Conservation (phyloP, 306 rosid genomes). For the Phaseolus lunatus region DNA sequence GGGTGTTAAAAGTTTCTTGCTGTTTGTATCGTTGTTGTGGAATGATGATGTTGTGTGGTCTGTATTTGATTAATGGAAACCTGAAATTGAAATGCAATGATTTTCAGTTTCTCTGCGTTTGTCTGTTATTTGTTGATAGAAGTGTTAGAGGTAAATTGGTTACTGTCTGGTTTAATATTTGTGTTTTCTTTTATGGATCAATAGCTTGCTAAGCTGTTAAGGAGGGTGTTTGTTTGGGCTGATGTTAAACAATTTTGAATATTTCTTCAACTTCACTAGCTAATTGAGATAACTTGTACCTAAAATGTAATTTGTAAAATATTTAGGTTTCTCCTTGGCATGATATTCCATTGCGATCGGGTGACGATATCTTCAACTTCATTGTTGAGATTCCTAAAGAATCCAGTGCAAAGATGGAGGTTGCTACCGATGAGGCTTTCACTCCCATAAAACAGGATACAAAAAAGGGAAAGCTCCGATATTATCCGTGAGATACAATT, state of each 20-base stretch:
- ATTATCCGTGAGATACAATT: slow-evolving; percentile 81
- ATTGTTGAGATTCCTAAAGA: slow-evolving; percentile 95
- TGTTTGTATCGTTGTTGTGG: slow-evolving; percentile 17
- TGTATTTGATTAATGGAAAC: background rate
- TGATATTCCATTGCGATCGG: slow-evolving; percentile 87
- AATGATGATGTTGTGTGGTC: slow-evolving; percentile 24
- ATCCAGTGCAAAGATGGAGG: slow-evolving; percentile 98
- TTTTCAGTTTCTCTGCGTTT: slow-evolving; percentile 4
- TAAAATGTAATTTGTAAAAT: background rate
- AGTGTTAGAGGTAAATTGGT: background rate
- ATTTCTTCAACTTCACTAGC: slow-evolving; percentile 13
- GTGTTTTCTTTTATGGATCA: slow-evolving; percentile 22
- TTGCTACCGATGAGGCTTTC: slow-evolving; percentile 87
- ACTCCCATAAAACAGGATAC: slow-evolving; percentile 98
- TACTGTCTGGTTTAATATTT: slow-evolving; percentile 20
- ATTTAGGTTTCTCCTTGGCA: slow-evolving; percentile 98
- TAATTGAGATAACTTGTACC: slow-evolving; percentile 16
- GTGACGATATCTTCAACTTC: slow-evolving; percentile 72
- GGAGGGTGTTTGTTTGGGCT: slow-evolving; percentile 8
- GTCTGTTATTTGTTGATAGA: slow-evolving; percentile 20
- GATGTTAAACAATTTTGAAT: background rate
- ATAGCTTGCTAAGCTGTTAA: slow-evolving; percentile 10
- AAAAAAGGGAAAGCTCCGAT: slow-evolving; percentile 93
- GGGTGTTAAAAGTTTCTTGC: slow-evolving; percentile 35
- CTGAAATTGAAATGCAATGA: background rate